phyloP scores from a whole-genome alignment of 208 protist genomes.

The Trypanosoma grayi region DNA sequence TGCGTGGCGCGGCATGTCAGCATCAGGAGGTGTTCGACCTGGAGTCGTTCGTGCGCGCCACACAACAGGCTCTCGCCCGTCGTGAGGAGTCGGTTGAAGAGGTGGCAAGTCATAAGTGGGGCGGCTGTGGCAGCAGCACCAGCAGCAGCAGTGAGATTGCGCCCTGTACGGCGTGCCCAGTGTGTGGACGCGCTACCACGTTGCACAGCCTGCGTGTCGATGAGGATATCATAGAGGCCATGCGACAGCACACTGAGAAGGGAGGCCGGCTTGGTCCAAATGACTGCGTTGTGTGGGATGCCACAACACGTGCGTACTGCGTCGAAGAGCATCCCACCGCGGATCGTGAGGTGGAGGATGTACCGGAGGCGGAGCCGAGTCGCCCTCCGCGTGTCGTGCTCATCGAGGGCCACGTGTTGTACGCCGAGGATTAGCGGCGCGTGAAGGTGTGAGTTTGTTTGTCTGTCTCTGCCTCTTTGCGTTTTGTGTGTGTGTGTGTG shows the following conservation, averaged over 20 bases:
- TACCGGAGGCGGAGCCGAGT: constrained; percentile 22
- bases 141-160: not conserved
- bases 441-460: too few species aligned
- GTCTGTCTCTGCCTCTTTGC: too few species aligned
- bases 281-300: constrained; percentile 23
- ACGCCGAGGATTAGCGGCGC: constrained; percentile 31
- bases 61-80: constrained; percentile 27
- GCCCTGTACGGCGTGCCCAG: constrained; percentile 32
- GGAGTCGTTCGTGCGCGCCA: constrained; percentile 53
- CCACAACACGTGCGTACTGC: not conserved
- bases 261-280: constrained; percentile 1
- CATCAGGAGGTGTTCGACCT: constrained; percentile 83
- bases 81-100: constrained; percentile 14
- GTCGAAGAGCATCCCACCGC: not conserved
- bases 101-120: constrained; percentile 17
- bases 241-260: constrained; percentile 5
- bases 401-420: constrained; percentile 62
- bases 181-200: constrained; percentile 35
- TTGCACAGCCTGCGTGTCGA: constrained; percentile 53
- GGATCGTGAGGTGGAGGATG: constrained; percentile 5
- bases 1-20: constrained; percentile 46
- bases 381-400: constrained; percentile 37
- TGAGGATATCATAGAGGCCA: constrained; percentile 34
- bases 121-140: not conserved
- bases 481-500: too few species aligned